Base-by-base conservation (phyloP, 805 yeast genomes). In the Kuraishia piskuri region DNA sequence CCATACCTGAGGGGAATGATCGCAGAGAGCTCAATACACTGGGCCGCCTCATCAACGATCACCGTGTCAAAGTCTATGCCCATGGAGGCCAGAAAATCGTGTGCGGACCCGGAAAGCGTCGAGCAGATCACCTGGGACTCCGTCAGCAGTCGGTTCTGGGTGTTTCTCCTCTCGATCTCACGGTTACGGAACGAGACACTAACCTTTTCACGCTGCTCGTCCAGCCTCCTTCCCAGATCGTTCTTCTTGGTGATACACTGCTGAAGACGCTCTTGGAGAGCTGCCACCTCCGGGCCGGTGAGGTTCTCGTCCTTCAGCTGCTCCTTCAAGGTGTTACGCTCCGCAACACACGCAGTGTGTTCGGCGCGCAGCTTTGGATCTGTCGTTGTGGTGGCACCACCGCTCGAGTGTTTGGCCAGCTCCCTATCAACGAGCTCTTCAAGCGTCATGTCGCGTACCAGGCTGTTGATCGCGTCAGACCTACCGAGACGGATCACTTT, bases 21-120 rank as follows among this genome's bases (percentile, higher is more conserved):
- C 0, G 96, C 88, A 7, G 97, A 89, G 37, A 92, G 65, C 64
- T 92, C 99, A 45, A 94, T 91, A 80, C 96, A 87, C 68, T 92
- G 99, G 59, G 97, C 95, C 1, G 99, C 99, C 68, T 92, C 99
- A 72, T 92, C 99, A 56, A 92, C 85, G 51, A 92, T 84, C 1
- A 94, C 97, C 3, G 96, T 89, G 50, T 88, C 96, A 65, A 94
- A 92, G 47, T 80, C 79, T 62, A 90, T 77, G 9, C 90, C 83
- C 63, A 92, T 70, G 47, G 83, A 77, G 0, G 90, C 83, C 46
- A 92, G 75, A 55, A 90, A 81, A 57, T 88, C 94, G 70, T 90
- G 96, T 0, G 98, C 97, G 3, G 97, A 82, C 25, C 97, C 98
- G 0, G 97, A 91, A 36, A 92, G 72, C 0, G 99, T 92, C 0